Percentiles rank a stretch among this genome's conserved stretches.
Conservation (phyloP, 208 protist species). For the Acanthamoeba castellanii region DNA sequence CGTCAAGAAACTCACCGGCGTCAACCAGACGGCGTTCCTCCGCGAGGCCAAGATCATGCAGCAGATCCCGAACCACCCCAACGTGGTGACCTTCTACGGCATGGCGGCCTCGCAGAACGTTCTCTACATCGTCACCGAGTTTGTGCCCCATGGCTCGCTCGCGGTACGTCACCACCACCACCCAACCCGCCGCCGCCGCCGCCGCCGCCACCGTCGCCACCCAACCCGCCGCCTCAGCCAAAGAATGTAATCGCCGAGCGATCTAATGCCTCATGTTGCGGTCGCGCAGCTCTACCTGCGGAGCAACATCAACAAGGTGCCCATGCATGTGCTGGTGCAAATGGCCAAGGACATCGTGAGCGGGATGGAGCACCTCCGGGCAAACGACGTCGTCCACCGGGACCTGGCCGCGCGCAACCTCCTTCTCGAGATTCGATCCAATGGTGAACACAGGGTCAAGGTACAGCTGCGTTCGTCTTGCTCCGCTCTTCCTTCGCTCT, state of each 20-base stretch:
- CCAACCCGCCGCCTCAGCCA: too few species aligned
- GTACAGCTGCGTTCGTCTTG: background rate
- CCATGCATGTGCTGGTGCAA: conserved; percentile 60
- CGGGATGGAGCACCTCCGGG: conserved; percentile 57
- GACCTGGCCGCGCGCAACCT: conserved; percentile 68
- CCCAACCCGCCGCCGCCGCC: too few species aligned
- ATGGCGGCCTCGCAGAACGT: conserved; percentile 46
- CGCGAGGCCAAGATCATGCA: conserved; percentile 66
- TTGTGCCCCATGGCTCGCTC: conserved; percentile 46
- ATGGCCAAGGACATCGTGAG: conserved; percentile 66
- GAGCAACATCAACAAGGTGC: conserved; percentile 46
- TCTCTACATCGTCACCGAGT: conserved; percentile 61
- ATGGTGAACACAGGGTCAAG: conserved; percentile 46
- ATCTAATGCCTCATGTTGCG: background rate
- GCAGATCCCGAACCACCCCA: conserved; percentile 67
- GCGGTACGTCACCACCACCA: background rate
- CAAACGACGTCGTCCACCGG: conserved; percentile 53
- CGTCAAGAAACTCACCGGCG: conserved; percentile 62
- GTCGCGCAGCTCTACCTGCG: background rate
- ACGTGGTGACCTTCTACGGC: conserved; percentile 70
- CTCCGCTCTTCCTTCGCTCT: background rate
- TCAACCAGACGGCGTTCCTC: conserved; percentile 57
- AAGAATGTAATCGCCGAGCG: background rate
- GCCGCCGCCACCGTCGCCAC: too few species aligned
- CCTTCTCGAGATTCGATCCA: conserved; percentile 40